Base-by-base conservation (phyloP, 2,329 filamentous ascomycete species). In the Stylonectria norvegica region DNA sequence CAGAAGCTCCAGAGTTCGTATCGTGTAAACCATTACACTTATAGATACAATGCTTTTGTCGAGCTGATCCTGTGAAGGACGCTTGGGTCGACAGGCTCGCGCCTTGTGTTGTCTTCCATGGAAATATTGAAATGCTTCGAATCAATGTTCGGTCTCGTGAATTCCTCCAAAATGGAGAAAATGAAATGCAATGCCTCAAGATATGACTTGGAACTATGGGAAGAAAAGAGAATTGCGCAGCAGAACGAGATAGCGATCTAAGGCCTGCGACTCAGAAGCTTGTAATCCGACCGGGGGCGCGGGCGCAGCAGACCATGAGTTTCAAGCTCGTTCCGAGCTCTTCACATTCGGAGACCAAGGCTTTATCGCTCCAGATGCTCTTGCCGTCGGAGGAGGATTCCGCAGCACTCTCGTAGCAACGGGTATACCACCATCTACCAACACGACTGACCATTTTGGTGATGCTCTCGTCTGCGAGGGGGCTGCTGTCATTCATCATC, bases 391-490 rank as follows among this genome's bases (percentile, higher is more conserved):
- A 43, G 62, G 43, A 43, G 23, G 49, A 43, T n/a, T 78, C 64
- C 7, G 82, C 71, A 4, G 77, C 73, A 41, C 76, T 79, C 65
- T 96, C 91, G 62, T 96, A 97, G 70, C 91, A 96, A 37, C 86
- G 81, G 8, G 81, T 86, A 65, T 95, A 97, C 93, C 93, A 98
- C 89, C 91, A 97, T 30, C 93, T 78, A 2, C 89, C 91, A 9
- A 97, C 91, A 48, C 83, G 85, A 12, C 89, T 85, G 16, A 97
- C 89, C 75, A 95, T 95, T 58, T 88, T 90, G 11, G 89, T 88
- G 58, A 97, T 95, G 50, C 81, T 84, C 58, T 89, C 87, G 52
- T 95, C 89, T 16, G 85, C 84, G 11, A 77, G 71, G 0, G 79
- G 73, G n/a, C 79, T 77, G 23, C 82, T 75, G 49, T 88, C 83